Conservation (phyloP, 2,329 filamentous ascomycete genomes). For the Ophiocordyceps unilateralis region DNA sequence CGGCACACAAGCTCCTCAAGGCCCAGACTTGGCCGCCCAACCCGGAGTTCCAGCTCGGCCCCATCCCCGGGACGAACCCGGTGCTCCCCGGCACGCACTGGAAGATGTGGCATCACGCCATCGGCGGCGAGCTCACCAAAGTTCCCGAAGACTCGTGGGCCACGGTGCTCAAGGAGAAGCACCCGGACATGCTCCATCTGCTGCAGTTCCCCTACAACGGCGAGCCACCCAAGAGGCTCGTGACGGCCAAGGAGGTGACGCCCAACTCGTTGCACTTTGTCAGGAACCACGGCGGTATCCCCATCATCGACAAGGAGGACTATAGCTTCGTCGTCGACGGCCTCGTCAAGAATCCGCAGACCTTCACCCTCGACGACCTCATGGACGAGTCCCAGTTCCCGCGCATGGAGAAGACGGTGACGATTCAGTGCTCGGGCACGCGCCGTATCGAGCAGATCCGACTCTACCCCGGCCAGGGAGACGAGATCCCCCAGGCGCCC, state of each 20-base stretch:
- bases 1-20: constrained; percentile 32
- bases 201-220: constrained; percentile 49
- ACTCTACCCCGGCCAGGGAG: background rate
- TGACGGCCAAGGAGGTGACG: constrained; percentile 38
- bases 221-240: constrained; percentile 40
- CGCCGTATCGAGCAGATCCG: background rate
- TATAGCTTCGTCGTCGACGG: background rate
- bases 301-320: background rate
- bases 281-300: background rate
- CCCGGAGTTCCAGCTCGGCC: constrained; percentile 38
- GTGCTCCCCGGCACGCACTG: constrained; percentile 37
- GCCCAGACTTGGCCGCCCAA: constrained; percentile 12
- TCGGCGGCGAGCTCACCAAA: constrained; percentile 18
- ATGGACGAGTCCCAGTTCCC: background rate
- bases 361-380: background rate
- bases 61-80: constrained; percentile 39
- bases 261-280: constrained; percentile 22
- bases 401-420: background rate
- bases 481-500: background rate
- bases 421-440: background rate
- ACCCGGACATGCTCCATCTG: constrained; percentile 42
- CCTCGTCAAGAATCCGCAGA: background rate
- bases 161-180: constrained; percentile 37
- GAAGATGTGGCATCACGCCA: constrained; percentile 40
- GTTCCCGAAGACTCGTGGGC: constrained; percentile 42